Base-by-base conservation (phyloP, 306 rosid genomes). In the Trichosanthes cucumerina region DNA sequence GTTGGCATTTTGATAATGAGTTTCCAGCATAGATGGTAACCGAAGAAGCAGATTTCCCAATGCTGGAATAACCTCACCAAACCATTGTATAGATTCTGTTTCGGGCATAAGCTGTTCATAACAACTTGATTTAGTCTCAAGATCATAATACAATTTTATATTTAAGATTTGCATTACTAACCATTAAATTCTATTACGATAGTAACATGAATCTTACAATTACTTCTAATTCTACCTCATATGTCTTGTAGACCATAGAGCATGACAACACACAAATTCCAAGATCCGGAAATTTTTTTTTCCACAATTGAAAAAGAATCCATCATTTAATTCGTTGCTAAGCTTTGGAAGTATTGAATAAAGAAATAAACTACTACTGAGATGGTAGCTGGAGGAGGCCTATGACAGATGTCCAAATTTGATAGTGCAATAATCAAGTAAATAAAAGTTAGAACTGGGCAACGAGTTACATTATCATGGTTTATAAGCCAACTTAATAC, bases 11-110 rank as follows among this genome's bases (percentile, higher is more conserved):
- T 78, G 84, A 86, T 91, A 91, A 86, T 95, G 98, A 36, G 76
- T 34, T 83, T 95, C 92, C 83, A 95, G 81, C 89, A 92, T 81
- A 79, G 89, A 85, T 26, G 97, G 97, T 13, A 95, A 83, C 79
- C 84, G 89, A 82, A 92, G 84, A 54, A 95, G 88, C 86, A 95
- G 83, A 86, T 80, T 85, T 4, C 86, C 97, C 87, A 95, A 75
- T 5, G 86, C 88, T 3, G 98, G 97, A 69, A 95, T 33, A 65
- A 89, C 92, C 53, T 82, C 91, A 68, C 69, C 86, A 81, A 92
- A 92, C 95, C 93, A 92, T 86, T 84, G 87, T 57, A 38, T 79
- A 8, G 96, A 85, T 80, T 91, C 91, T 77, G 80, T 91, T 75
- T 79, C 7, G 3, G 91, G 65, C 78, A 95, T 84, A 53, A 95